phyloP scores from a whole-genome alignment of 1,284 basidiomycete genomes.

The Malassezia equina region DNA sequence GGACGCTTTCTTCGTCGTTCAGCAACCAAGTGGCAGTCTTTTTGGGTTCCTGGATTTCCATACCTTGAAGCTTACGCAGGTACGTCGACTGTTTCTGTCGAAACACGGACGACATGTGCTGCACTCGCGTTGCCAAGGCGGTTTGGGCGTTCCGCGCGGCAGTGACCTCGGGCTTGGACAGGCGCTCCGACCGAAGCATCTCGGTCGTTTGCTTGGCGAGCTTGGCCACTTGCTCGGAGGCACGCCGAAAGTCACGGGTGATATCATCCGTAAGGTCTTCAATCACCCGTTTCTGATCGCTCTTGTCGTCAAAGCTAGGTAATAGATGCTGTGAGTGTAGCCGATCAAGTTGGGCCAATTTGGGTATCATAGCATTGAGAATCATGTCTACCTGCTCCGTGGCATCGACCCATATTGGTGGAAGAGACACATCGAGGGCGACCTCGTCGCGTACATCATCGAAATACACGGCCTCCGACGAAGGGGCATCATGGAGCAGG shows the following conservation, averaged over 20 bases:
- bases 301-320: conserved; percentile 88
- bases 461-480: conserved; percentile 17
- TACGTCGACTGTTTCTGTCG: conserved; percentile 95
- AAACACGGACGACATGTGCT: conserved; percentile 83
- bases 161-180: conserved; percentile 30
- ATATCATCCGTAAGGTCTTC: conserved; percentile 75
- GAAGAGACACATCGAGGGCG: conserved; percentile 44
- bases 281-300: conserved; percentile 85
- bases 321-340: conserved; percentile 90
- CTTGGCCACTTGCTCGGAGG: conserved; percentile 26
- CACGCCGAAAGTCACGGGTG: conserved; percentile 52
- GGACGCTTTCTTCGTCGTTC: conserved; percentile 30
- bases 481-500: conserved; percentile 31
- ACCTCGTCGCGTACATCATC: conserved; percentile 18
- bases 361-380: conserved; percentile 24
- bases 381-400: conserved; percentile 36
- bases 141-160: conserved; percentile 91
- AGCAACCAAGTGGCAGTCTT: conserved; percentile 17
- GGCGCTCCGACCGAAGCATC: conserved; percentile 36
- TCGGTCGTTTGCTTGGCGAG: conserved; percentile 47
- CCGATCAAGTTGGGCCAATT: conserved; percentile 65
- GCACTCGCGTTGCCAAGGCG: conserved; percentile 83
- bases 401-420: conserved; percentile 44
- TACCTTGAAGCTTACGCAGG: conserved; percentile 72
- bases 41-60: conserved; percentile 35